These are phyloP conservation scores for Phalaenopsis hybrid DNA, from an alignment of 116 monocot species.

Conservation along the genomic window DNA sequence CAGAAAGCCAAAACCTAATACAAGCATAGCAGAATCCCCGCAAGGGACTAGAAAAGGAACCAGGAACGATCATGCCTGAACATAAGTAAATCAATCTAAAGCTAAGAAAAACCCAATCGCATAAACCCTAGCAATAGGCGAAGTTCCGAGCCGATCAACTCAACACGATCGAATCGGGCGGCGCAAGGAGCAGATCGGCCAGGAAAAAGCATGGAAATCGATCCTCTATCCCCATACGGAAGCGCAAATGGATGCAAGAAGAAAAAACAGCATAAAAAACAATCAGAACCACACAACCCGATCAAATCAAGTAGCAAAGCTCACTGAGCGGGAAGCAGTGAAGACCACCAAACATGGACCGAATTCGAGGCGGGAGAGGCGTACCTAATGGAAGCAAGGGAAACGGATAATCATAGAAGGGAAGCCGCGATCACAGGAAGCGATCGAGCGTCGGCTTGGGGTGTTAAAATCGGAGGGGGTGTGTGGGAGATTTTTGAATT, in stretches of 20 bases:
- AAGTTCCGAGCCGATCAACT: constrained; percentile 11
- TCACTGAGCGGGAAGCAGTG: neutral
- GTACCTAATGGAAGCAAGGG: constrained; percentile 2
- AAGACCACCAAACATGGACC: neutral
- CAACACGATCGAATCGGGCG: constrained; percentile 14
- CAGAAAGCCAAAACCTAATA: neutral
- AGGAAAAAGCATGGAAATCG: neutral
- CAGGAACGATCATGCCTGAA: neutral
- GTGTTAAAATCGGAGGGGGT: neutral
- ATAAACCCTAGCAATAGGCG: neutral
- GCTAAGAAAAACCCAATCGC: constrained; percentile 18
- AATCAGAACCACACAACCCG: neutral
- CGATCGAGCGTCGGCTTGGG: constrained; percentile 14
- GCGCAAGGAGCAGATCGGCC: constrained; percentile 20
- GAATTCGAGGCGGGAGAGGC: neutral
- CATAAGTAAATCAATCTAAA: constrained; percentile 10
- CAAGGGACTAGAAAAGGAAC: neutral
- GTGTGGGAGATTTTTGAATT: constrained; percentile 10
- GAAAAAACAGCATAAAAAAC: neutral
- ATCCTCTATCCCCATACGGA: constrained; percentile 13
- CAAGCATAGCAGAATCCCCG: neutral
- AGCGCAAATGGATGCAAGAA: constrained; percentile 3
- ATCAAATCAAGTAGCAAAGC: neutral
- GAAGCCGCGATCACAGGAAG: constrained; percentile 16
- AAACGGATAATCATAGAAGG: neutral